A percentile compares a stretch with the other conserved stretches of the same genome.
phyloP scores from a whole-genome alignment of 2,329 filamentous ascomycete genomes.

The Elsinoe batatas region DNA sequence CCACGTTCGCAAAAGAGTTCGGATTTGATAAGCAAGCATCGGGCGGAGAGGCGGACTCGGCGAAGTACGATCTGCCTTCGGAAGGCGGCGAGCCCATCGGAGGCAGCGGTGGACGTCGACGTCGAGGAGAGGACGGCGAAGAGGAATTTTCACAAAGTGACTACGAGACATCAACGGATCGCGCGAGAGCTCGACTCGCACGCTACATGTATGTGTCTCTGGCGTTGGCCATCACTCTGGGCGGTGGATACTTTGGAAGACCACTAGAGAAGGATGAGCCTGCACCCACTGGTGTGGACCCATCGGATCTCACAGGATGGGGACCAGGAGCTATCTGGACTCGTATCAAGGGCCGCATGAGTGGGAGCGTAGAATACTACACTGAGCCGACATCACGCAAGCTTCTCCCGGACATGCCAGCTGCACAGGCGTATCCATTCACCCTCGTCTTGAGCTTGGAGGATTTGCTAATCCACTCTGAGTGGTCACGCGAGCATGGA shows the following conservation, averaged over 20 bases:
- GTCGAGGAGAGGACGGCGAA: conserved; percentile 40
- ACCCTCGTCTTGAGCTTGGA: conserved; percentile 88
- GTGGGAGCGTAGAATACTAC: conserved; percentile 78
- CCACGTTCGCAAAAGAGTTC: conserved; percentile 73
- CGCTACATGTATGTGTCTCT: conserved; percentile 62
- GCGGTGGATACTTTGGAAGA: conserved; percentile 67
- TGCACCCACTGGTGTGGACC: conserved; percentile 42
- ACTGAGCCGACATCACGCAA: conserved; percentile 93
- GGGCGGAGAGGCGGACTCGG: conserved; percentile 20
- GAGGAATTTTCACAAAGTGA: conserved; percentile 64
- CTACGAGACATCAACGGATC: conserved; percentile 85
- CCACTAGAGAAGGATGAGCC: conserved; percentile 74
- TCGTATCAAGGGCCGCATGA: conserved; percentile 64
- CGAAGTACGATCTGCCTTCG: conserved; percentile 15
- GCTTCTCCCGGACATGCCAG: conserved; percentile 72
- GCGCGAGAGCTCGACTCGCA: conserved; percentile 64
- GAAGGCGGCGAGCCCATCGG: conserved; percentile 24
- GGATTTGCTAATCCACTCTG: conserved; percentile 86
- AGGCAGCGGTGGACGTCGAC: conserved; percentile 27
- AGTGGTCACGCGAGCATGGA: conserved; percentile 88
- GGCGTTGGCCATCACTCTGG: conserved; percentile 46
- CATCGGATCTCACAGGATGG: conserved; percentile 73
- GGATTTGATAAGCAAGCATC: conserved; percentile 32
- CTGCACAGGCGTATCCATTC: conserved; percentile 73
- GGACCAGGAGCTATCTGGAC: conserved; percentile 64